phyloP scores from a whole-genome alignment of 805 yeast species.

The Huiozyma sinensis region DNA sequence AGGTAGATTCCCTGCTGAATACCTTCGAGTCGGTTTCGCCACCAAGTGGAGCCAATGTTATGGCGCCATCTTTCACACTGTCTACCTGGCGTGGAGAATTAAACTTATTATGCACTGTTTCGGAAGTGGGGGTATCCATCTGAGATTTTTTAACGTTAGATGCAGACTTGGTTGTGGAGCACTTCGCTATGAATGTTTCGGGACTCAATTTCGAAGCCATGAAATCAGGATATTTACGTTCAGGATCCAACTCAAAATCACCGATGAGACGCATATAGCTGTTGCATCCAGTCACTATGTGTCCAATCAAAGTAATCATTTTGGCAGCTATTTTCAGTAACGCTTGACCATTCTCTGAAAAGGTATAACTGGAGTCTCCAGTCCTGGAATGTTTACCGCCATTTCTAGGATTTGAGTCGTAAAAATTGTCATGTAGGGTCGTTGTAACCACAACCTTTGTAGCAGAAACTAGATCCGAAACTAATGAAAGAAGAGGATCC shows the following conservation, averaged over 20 bases:
- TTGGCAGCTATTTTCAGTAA: constrained; percentile 49
- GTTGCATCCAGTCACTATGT: constrained; percentile 40
- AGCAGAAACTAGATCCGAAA: constrained; percentile 53
- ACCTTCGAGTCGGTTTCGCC: constrained; percentile 15
- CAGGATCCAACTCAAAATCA: constrained; percentile 50
- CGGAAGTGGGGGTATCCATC: constrained; percentile 2
- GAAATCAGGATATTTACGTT: constrained; percentile 60
- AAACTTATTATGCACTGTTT: neutral
- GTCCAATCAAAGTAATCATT: constrained; percentile 45
- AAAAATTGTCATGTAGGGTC: constrained; percentile 34
- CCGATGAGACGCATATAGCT: constrained; percentile 47
- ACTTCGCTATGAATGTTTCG: constrained; percentile 45
- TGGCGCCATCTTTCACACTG: neutral
- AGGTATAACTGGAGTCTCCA: constrained; percentile 34
- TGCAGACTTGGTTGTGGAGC: constrained; percentile 49
- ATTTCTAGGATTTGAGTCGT: constrained; percentile 1
- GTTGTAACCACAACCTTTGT: constrained; percentile 53
- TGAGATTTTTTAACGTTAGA: constrained; percentile 3
- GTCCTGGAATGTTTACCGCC: constrained; percentile 17
- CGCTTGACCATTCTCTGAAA: constrained; percentile 57
- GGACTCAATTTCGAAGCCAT: constrained; percentile 46
- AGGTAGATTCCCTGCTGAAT: constrained; percentile 29
- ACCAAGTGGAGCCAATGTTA: neutral
- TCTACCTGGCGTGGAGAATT: neutral
- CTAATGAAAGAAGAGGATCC: constrained; percentile 48